Base-by-base conservation (phyloP, 2,329 filamentous ascomycete genomes). In the Neurospora crassa region DNA sequence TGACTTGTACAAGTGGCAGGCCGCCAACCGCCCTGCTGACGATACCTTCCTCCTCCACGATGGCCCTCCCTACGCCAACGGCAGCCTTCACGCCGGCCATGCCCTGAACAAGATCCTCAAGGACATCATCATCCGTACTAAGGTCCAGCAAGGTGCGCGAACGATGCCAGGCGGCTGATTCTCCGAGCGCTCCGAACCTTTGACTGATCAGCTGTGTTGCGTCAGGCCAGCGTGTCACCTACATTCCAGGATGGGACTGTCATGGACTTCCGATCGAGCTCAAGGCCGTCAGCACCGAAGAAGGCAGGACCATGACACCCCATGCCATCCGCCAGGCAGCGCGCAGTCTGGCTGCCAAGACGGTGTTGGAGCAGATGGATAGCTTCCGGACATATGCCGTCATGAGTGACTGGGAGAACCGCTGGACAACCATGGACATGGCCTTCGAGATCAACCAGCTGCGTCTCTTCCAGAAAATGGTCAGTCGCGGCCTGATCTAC, bases 81-180 rank as follows among this genome's bases (percentile, higher is more conserved):
- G 96, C 16, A 88, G 87, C 67, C 87, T 99, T 11, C 96, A 99
- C 78, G 89, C 96, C 73, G 96, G 96, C 2, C 96, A 99, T 84
- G 94, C 96, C 43, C 84, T 99, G 78, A 99, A 99, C 82, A 99
- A 99, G 83, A 91, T 98, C 76, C 85, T 97, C 72, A 99, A 99
- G 84, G 96, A 99, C 81, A 92, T 98, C 77, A 92, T 97, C 73
- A 86, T 94, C 76, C 89, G 96, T 53, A 89, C 91, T 73, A 90
- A 97, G 82, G 83, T 98, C 72, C 89, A 92, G 73, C 87, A 91
- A 78, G 96, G 86, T 76, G 77, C 76, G 77, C 68, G 71, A 34
- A 40, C 53, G 53, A 6, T 53, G 53, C 24, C 40, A 14, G 43
- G 11, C 53, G 12, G 29, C 40, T 43, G 34, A 63, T 67, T 67